Evolutionary conservation across 1,139 yeast genomes (phyloP), one percentile per base, ranked within the genome.

Genomic region (Suhomyces chickasaworum): DNA sequence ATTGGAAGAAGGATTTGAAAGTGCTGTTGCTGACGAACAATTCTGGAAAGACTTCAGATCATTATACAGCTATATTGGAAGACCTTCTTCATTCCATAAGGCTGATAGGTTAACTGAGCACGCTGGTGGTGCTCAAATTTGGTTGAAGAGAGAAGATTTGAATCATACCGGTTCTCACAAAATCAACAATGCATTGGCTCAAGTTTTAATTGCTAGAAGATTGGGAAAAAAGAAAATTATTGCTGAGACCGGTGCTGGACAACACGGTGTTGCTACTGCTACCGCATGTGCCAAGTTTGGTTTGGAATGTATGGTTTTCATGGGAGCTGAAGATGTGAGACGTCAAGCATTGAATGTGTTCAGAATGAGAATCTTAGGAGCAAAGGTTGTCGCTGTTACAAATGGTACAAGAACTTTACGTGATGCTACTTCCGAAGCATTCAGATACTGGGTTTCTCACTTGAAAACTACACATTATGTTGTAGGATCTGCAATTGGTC

Each of bases 231-330:
- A 75, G 51, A 84, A 87, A 58, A 82, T 93, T 52, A 93, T 93
- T 65, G 99, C 99, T 38, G 99, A 93, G 73, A 93, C 99, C 38
- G 99, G 99, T 68, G 99, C 99, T 45, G 99, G 99, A 53, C 99
- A 93, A 75, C 99, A 93, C 65, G 99, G 99, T 73, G 99, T 93
- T 37, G 99, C 99, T 39, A 93, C 99, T 48, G 99, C 99, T 25
- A 93, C 99, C 47, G 98, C 96, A 0, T 91, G 97, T 72, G 99
- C 99, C 55, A 95, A 93, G 68, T 93, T 93, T 59, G 99, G 99
- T 44, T 68, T 93, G 69, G 83, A 87, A 64, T 93, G 99, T 75
- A 89, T 89, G n/a, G 96, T 93, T 32, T 93, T 83, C 63, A 93
- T 93, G 99, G 99, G 99, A 52, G 98, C 98, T 41, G 99, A 93